Evolutionary conservation across 2,329 filamentous ascomycete species (phyloP).

Genomic region (Sarocladium oryzae): DNA sequence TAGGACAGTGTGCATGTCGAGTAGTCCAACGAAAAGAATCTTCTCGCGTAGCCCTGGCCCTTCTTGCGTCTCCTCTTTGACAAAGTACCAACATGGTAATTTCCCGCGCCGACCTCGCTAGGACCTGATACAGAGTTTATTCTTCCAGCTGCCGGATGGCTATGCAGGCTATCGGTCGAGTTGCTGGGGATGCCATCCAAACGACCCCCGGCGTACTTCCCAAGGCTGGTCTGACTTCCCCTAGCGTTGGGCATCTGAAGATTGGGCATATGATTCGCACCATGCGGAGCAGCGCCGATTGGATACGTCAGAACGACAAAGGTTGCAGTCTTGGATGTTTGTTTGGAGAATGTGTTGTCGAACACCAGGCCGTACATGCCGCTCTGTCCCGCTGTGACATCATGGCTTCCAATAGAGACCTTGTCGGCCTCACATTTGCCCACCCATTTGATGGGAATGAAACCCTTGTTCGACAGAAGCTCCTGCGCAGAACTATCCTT

Average conservation of each 20-base stretch:
- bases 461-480: slow-evolving; percentile 58
- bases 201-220: slow-evolving; percentile 39
- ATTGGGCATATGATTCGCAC: slow-evolving; percentile 62
- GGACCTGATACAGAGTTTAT: slow-evolving; percentile 45
- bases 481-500: slow-evolving; percentile 58
- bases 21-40: slow-evolving; percentile 95
- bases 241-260: slow-evolving; percentile 35
- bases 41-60: slow-evolving; percentile 84
- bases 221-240: slow-evolving; percentile 46
- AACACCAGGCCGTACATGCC: slow-evolving; percentile 97
- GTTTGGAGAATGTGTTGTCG: slow-evolving; percentile 98
- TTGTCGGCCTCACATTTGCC: slow-evolving; percentile 97
- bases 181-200: slow-evolving; percentile 40
- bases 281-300: slow-evolving; percentile 70
- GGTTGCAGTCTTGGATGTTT: slow-evolving; percentile 87
- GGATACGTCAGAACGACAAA: slow-evolving; percentile 94
- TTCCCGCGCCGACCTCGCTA: slow-evolving; percentile 35
- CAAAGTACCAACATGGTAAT: slow-evolving; percentile 76
- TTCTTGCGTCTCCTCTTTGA: slow-evolving; percentile 89
- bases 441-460: slow-evolving; percentile 72
- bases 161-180: slow-evolving; percentile 57
- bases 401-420: slow-evolving; percentile 83
- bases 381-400: slow-evolving; percentile 65
- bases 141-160: slow-evolving; percentile 36
- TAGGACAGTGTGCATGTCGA: slow-evolving; percentile 92